Conservation (phyloP, 2,329 filamentous ascomycete species). For the Colletotrichum sp. region DNA sequence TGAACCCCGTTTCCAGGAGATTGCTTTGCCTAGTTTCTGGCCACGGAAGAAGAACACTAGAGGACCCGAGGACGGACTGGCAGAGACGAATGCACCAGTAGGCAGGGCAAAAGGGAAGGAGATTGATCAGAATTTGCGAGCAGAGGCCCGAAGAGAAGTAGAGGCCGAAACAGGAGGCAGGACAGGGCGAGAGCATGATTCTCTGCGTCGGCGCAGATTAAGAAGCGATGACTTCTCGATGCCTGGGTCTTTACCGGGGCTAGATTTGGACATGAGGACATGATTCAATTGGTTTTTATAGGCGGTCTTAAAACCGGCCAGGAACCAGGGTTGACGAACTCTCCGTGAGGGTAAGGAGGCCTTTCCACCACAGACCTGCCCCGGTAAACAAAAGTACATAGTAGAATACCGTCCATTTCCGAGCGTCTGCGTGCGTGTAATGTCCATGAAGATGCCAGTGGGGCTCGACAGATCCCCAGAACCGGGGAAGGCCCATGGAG, state of each 20-base stretch:
- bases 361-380: conserved; percentile 71
- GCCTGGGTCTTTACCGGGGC: conserved; percentile 51
- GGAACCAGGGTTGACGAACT: conserved; percentile 55
- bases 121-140: conserved; percentile 52
- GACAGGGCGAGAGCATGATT: conserved; percentile 38
- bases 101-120: conserved; percentile 62
- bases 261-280: conserved; percentile 33
- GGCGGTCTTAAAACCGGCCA: neutral
- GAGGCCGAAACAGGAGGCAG: conserved; percentile 47
- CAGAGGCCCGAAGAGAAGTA: conserved; percentile 54
- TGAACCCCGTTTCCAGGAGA: conserved; percentile 86
- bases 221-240: conserved; percentile 46
- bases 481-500: conserved; percentile 83
- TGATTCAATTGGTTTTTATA: neutral
- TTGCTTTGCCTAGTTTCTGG: conserved; percentile 83
- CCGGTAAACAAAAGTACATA: conserved; percentile 79
- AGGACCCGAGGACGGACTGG: conserved; percentile 67
- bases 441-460: conserved; percentile 36
- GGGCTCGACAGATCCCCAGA: conserved; percentile 79
- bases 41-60: conserved; percentile 84
- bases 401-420: conserved; percentile 76
- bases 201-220: conserved; percentile 44
- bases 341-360: conserved; percentile 76
- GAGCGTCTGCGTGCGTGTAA: neutral
- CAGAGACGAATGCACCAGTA: conserved; percentile 52